phyloP scores from a whole-genome alignment of 305 asterid genomes.

The Fraxinus ornus region DNA sequence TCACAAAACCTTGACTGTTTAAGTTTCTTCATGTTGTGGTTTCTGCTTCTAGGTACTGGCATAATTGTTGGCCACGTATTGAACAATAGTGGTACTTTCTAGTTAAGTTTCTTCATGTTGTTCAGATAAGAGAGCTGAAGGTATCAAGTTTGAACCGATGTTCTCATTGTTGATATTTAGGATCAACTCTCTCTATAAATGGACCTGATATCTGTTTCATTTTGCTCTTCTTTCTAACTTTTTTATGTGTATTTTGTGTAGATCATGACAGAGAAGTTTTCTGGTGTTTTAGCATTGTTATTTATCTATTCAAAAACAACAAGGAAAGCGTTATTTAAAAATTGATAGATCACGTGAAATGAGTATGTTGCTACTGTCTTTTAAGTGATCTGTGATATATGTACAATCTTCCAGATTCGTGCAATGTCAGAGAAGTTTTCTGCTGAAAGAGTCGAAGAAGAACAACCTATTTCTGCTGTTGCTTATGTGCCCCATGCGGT shows the following conservation, averaged over 20 bases:
- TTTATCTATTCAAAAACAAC: background rate
- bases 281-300: background rate
- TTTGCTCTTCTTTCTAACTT: background rate
- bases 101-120: background rate
- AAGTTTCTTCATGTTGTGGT: background rate
- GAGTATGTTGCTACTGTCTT: background rate
- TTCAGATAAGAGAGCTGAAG: background rate
- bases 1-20: background rate
- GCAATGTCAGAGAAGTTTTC: constrained; percentile 32
- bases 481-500: constrained; percentile 1
- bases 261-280: background rate
- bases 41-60: background rate
- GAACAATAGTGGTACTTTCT: background rate
- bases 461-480: constrained; percentile 25
- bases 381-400: constrained; percentile 2
- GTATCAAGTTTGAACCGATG: background rate
- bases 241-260: background rate
- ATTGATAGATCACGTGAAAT: background rate
- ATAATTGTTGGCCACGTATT: background rate
- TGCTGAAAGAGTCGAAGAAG: constrained; percentile 20
- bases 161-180: background rate
- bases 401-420: constrained; percentile 31
- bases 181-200: background rate
- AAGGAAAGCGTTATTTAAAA: background rate
- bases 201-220: background rate